Base-by-base conservation (phyloP, 2,329 filamentous ascomycete species). In the Verticillium alfalfae region DNA sequence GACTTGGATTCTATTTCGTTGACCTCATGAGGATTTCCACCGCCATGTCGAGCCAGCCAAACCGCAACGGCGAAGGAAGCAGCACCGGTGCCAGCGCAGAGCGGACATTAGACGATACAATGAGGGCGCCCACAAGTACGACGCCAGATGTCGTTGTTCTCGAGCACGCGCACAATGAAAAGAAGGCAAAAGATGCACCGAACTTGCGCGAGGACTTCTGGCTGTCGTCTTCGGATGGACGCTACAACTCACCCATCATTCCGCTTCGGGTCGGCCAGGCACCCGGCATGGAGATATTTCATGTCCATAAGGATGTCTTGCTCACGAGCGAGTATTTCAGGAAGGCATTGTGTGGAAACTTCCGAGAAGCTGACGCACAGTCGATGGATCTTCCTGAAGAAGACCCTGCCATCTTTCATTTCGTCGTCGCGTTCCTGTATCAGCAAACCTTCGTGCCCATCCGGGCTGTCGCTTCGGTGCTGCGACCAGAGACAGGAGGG, bases 361-460 rank as follows among this genome's bases (percentile, higher is more conserved):
- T 82, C 65, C 73, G 67, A 58, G 81, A 84, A 66, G 75, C 78
- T 2, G 72, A 71, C 22, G 73, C 76, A 16, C 79, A 82, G 63
- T 74, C 75, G 15, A 76, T 84, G 59, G 74, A 81, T 66, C 70
- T 84, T 1, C 80, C 79, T 0, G 81, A 83, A 62, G 81, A 84
- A 63, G 75, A 82, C 64, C 79, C 81, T 3, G 75, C 76, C 60
- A 76, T 81, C 56, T 84, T 84, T 63, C 79, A 81, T 62, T 81
- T 82, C 64, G 69, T 84, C 52, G 71, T 84, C 39, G 78, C 79
- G n/a, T 83, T 77, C 58, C 69, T 83, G 13, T 83, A 82, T 65
- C 80, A 83, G 65, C 76, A 73, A 22, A 76, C 70, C 60, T 82
- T 78, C 64, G 71, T 76, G 3, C 80, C 80, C 39, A 79, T 81